Evolutionary conservation across 805 yeast species (phyloP), one percentile per base, ranked within the genome.

Genomic region (Naumovozyma castellii): DNA sequence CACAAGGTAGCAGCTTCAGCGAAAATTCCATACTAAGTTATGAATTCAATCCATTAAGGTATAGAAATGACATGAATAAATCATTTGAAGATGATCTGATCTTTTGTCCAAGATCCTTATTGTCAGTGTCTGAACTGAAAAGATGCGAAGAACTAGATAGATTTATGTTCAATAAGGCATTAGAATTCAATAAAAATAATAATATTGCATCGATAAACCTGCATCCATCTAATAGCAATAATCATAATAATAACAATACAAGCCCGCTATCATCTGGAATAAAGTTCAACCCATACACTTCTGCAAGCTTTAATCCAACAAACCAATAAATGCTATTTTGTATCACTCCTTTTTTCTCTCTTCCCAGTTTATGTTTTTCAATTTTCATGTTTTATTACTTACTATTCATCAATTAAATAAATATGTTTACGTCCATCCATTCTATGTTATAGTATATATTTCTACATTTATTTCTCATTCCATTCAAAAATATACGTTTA

Each of bases 261-360:
- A 29, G 13, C 13, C 8, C 13, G 5, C 5, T 12, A 9, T 5
- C 5, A 8, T 29, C 32, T 5, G 15, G 15, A 29, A 29, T 47
- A 15, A 49, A 71, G 56, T 79, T 78, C 62, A 78, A 79, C 54
- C 84, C 85, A 4, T 78, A 78, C 54, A 77, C 83, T 2, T 77
- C 84, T 1, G 62, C 73, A 34, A 70, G 77, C 18, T 78, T 78
- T 51, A 73, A 77, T 27, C 84, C 85, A 34, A 56, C 62, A 37
- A 50, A 53, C 18, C 42, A 30, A 18, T 31, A 25, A 18, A 20
- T 31, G 14, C 35, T 27, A 12, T 25, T 17, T 10, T 32, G 12
- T 32, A 14, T 35, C 32, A 35, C 18, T 16, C 3, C 4, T 28
- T 36, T 17, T 22, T 6, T 31, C 13, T 17, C 12, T 29, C n/a